phyloP scores from a whole-genome alignment of 805 yeast species.

The Zygotorulaspora danielsina region DNA sequence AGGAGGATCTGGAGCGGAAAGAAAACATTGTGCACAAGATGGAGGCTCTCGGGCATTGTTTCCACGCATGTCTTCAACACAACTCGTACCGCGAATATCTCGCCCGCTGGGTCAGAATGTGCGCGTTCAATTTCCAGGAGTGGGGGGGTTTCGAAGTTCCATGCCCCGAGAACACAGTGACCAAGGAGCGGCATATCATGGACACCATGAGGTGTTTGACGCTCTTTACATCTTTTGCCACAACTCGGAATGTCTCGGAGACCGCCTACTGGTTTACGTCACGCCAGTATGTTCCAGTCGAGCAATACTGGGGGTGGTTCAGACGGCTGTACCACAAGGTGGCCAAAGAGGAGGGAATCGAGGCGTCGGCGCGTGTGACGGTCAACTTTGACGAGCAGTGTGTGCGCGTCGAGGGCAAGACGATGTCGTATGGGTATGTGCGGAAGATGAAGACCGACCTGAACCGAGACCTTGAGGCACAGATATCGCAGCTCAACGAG shows the following conservation, averaged over 20 bases:
- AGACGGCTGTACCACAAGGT: slow-evolving; percentile 2
- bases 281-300: neutral
- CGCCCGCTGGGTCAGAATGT: slow-evolving; percentile 4
- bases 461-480: neutral
- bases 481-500: neutral
- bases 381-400: neutral
- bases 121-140: slow-evolving; percentile 1
- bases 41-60: too few relatives aligned
- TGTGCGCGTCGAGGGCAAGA: slow-evolving; percentile 1
- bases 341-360: slow-evolving; percentile 4
- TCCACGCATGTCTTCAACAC: neutral
- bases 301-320: slow-evolving; percentile 3
- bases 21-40: too few relatives aligned
- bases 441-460: neutral
- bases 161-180: slow-evolving; percentile 3
- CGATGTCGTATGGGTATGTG: slow-evolving; percentile 1
- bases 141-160: slow-evolving; percentile 1
- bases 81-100: neutral
- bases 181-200: slow-evolving; percentile 3
- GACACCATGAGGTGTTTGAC: slow-evolving; percentile 1
- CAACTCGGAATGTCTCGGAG: slow-evolving; percentile 1
- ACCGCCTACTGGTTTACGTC: slow-evolving; percentile 3
- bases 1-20: too few relatives aligned
- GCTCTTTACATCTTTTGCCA: neutral
- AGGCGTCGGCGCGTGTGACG: slow-evolving; percentile 6